phyloP scores from a whole-genome alignment of 2,329 filamentous ascomycete genomes.

The Neoscytalidium dimidiatum region DNA sequence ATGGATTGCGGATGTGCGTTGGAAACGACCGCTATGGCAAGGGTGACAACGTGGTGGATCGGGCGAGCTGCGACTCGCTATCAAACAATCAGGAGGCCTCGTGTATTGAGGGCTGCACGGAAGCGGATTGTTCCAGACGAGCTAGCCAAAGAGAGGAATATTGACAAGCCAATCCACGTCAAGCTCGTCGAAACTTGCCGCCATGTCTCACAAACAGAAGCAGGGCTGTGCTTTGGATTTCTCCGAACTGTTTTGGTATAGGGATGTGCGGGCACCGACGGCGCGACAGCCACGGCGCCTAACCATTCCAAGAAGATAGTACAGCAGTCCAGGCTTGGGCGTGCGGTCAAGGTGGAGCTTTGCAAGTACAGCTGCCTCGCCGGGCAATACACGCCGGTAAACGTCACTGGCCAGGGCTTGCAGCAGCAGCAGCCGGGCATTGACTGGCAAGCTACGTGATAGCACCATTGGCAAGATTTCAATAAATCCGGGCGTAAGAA shows the following conservation, averaged over 20 bases:
- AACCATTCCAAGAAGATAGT: neutral
- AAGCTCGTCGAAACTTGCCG: neutral
- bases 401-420: neutral
- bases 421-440: neutral
- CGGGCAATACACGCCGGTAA: neutral
- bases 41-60: neutral
- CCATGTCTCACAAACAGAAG: neutral
- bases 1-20: neutral
- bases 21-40: neutral
- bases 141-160: neutral
- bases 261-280: neutral
- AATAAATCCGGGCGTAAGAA: neutral
- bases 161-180: neutral
- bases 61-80: neutral
- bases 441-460: too few species aligned
- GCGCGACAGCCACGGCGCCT: neutral
- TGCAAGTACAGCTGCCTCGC: neutral
- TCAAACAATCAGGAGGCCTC: slow-evolving; percentile 1
- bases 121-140: neutral
- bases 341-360: too few species aligned
- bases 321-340: too few species aligned
- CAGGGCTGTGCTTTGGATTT: neutral
- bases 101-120: neutral
- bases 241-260: neutral
- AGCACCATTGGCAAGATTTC: neutral